Evolutionary conservation across 2,329 filamentous ascomycete species (phyloP).

Genomic region (Chaetomium globosum): DNA sequence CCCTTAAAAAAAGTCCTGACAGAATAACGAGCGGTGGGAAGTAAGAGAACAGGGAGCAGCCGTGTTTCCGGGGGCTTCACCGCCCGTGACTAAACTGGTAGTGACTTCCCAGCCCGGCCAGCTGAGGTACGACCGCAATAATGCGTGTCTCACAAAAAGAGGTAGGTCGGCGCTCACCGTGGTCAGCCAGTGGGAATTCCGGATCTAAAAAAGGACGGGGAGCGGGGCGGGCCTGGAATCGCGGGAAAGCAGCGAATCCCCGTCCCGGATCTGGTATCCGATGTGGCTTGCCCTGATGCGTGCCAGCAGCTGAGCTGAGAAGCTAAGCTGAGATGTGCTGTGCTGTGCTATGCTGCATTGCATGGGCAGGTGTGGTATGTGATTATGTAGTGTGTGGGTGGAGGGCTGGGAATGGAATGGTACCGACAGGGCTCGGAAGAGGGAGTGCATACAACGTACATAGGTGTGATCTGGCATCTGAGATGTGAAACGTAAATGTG

Average conservation of each 20-base stretch:
- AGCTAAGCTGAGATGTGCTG: neutral
- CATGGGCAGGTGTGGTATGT: neutral
- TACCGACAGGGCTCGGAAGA: neutral
- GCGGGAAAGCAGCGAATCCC: neutral
- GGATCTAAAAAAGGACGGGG: neutral
- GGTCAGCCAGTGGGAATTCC: neutral
- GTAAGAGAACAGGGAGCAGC: neutral
- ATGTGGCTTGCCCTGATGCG: neutral
- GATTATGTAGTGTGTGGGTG: neutral
- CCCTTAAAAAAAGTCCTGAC: neutral
- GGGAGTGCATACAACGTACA: neutral
- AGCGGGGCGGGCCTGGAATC: neutral
- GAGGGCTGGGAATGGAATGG: neutral
- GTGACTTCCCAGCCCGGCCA: too few relatives aligned
- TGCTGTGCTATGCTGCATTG: neutral
- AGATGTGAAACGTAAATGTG: constrained; percentile 3
- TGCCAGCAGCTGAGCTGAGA: neutral
- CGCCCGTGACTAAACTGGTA: neutral
- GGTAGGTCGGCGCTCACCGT: constrained; percentile 3
- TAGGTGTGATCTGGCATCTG: neutral
- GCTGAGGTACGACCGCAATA: neutral
- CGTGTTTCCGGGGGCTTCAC: neutral
- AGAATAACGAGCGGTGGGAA: neutral
- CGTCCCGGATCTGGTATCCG: neutral
- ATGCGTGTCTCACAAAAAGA: constrained; percentile 11